Conservation (phyloP, 768 basidiomycete genomes). For the Lanmaoa rubissima region DNA sequence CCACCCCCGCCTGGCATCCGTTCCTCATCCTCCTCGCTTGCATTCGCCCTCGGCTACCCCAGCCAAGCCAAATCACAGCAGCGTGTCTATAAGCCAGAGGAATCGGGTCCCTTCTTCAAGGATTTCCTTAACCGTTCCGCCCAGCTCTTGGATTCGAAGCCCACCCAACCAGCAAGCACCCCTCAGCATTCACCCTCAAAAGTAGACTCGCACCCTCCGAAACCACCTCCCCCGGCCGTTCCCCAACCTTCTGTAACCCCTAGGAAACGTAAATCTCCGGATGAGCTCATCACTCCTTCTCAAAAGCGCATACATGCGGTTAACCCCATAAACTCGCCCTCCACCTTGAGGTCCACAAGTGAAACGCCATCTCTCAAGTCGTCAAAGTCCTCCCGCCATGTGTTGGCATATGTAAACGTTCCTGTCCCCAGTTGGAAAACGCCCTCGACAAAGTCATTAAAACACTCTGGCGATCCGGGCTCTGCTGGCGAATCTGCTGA, state of each 20-base stretch:
- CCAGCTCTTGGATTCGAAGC: slow-evolving; percentile 42
- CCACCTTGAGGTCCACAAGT: slow-evolving; percentile 14
- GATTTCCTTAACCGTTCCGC: slow-evolving; percentile 50
- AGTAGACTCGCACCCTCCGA: slow-evolving; percentile 14
- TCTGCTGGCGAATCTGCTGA: slow-evolving; percentile 59
- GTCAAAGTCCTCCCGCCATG: slow-evolving; percentile 31
- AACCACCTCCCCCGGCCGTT: slow-evolving; percentile 4
- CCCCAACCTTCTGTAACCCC: slow-evolving; percentile 47
- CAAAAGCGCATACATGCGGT: slow-evolving; percentile 52
- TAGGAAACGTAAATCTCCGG: slow-evolving; percentile 66
- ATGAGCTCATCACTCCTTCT: slow-evolving; percentile 59
- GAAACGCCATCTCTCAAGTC: slow-evolving; percentile 28
- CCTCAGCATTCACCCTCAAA: slow-evolving; percentile 19
- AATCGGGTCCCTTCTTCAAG: slow-evolving; percentile 65
- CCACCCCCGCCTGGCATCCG: slow-evolving; percentile 63
- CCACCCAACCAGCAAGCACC: slow-evolving; percentile 14
- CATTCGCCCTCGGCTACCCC: slow-evolving; percentile 62
- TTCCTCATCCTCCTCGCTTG: slow-evolving; percentile 72
- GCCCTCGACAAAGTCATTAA: slow-evolving; percentile 24
- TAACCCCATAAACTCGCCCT: slow-evolving; percentile 10
- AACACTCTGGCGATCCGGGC: slow-evolving; percentile 39
- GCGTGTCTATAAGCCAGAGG: slow-evolving; percentile 46
- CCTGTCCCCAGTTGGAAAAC: slow-evolving; percentile 31
- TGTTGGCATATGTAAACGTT: slow-evolving; percentile 34
- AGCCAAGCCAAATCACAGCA: slow-evolving; percentile 27